Evolutionary conservation across 208 protist species (phyloP), one percentile per base, ranked within the genome.

Genomic region (Leishmania mexicana): DNA sequence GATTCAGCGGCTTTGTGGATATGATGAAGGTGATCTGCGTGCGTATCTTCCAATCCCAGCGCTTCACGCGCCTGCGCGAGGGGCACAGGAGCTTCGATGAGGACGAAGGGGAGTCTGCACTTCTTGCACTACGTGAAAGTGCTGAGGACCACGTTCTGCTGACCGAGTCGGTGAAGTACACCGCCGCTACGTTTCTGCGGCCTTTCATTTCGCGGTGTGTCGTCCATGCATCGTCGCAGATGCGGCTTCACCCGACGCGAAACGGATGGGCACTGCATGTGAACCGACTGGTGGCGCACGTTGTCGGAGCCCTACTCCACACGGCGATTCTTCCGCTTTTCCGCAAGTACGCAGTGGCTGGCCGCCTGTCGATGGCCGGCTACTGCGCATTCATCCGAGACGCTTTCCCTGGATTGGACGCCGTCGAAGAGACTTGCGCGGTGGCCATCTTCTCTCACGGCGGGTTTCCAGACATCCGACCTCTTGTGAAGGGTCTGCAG

Each of bases 11-110:
- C 3, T 97, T 97, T 81, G 81, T 91, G 28, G 88, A 93, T 79
- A 93, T 97, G 67, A 97, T 97, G 92, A 96, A 96, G 65, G 88
- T 96, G 31, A 85, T 96, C 51, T 93, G 93, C 79, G 83, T 97
- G 54, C 90, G 94, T 6, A 93, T 94, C 85, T 97, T 88, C 76
- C 94, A 97, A 76, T 90, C 88, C 0, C 77, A 88, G 53, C 81
- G 84, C 8, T 91, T 85, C 77, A 72, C 72, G 10, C 74, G 80
- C 15, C 71, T 96, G 47, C 68, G 85, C 31, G 70, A 85, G 35
- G 83, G 86, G 28, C 75, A 81, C 7, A 64, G 31, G 5, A 82
- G 38, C 35, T 64, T 45, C 62, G 75, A n/a, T 72, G 92, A 51
- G 35, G 90, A 15, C 13, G 42, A 31, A 5, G 57, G 45, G 15